Evolutionary conservation across 257 asterid species (phyloP).

Genomic region (Lycium ferocissimum): DNA sequence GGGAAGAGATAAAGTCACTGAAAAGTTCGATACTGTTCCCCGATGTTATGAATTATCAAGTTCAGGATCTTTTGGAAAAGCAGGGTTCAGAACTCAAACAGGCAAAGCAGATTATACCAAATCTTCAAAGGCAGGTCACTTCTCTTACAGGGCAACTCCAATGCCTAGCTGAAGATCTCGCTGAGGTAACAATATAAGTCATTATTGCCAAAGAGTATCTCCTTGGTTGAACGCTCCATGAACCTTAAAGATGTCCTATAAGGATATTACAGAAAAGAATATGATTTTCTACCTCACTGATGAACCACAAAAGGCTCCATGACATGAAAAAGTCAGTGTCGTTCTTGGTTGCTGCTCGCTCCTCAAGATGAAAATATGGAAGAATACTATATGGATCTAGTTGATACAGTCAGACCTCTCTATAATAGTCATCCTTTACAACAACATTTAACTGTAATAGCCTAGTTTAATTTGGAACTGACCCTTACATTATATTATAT

Average conservation of each 20-base stretch:
- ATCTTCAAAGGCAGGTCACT: slow-evolving; percentile 91
- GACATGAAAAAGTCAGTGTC: neutral
- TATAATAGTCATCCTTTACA: too few species aligned
- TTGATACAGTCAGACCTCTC: neutral
- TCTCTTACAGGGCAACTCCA: slow-evolving; percentile 92
- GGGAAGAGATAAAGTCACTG: slow-evolving; percentile 90
- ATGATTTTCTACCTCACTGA: neutral
- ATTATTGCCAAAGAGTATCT: neutral
- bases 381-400: neutral
- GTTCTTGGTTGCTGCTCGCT: neutral
- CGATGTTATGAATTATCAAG: slow-evolving; percentile 67
- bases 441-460: too few species aligned
- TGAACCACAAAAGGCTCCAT: neutral
- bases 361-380: slow-evolving; percentile 20
- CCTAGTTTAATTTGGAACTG: too few species aligned
- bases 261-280: neutral
- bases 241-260: neutral
- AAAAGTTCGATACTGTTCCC: slow-evolving; percentile 84
- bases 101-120: slow-evolving; percentile 89
- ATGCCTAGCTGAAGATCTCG: slow-evolving; percentile 89
- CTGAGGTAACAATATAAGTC: slow-evolving; percentile 63
- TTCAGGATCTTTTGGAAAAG: slow-evolving; percentile 67
- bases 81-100: slow-evolving; percentile 82
- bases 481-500: too few species aligned
- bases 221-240: neutral